Evolutionary conservation across 2,329 filamentous ascomycete genomes (phyloP), one percentile per base, ranked within the genome.

Genomic region (Cadophora malorum): DNA sequence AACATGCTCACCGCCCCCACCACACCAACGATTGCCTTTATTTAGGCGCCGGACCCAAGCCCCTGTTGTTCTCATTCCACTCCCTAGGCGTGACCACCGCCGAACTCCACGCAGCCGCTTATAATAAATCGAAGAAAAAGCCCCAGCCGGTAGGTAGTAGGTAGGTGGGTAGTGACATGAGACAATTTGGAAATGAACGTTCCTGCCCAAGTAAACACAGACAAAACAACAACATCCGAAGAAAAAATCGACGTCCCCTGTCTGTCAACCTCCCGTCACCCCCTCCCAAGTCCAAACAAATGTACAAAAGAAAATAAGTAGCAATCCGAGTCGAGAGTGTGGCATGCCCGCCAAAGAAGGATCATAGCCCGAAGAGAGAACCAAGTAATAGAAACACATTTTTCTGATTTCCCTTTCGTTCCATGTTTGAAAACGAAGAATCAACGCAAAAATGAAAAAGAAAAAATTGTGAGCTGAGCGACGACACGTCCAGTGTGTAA

Each of bases 401-500:
- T 38, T 59, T 49, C 58, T 28, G 41, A 31, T 49, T 50, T 31
- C 25, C 35, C 45, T 52, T 49, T 49, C 45, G 5, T 6, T 49
- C 19, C 45, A 49, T n/a, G 4, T 21, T 21, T 49, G n/a, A 49
- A 21, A 49, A 23, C 38, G 35, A 45, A 53, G 56, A 28, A 14
- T 55, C 23, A 55, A 55, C 49, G 33, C 21, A 67, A 70, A 63
- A 59, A 58, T 45, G 55, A 66, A 33, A 28, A 59, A 58, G 50
- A 59, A 66, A 33, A 28, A 50, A 47, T n/a, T 64, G 23, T 28
- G 60, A 66, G 56, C 50, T 63, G 55, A 66, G 61, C 31, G 49
- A 53, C 33, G 59, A 56, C 31, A 59, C 58, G 64, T 64, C 45
- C 58, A 62, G 63, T 70, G 55, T 74, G 70, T 74, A 73, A 74